These are phyloP conservation scores for Fusarium torulosum DNA, from an alignment of 2,329 filamentous ascomycete species.

Conservation along the genomic window DNA sequence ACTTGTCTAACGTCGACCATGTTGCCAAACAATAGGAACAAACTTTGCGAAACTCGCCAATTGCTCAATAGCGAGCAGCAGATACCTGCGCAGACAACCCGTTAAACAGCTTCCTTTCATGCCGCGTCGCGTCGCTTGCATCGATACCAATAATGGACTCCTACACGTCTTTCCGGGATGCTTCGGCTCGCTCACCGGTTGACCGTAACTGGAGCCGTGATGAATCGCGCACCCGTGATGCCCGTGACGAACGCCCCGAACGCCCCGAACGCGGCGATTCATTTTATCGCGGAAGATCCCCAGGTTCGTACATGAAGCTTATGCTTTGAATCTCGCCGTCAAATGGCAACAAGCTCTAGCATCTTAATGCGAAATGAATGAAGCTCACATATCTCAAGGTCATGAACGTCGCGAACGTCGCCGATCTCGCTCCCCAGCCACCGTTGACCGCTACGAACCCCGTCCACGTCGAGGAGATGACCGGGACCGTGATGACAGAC, in stretches of 20 bases:
- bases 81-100: conserved; percentile 18
- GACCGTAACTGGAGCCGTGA: conserved; percentile 68
- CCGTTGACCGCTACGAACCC: conserved; percentile 83
- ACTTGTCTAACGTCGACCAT: conserved; percentile 69
- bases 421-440: conserved; percentile 76
- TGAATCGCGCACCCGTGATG: conserved; percentile 63
- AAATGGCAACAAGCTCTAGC: not conserved
- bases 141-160: conserved; percentile 62
- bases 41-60: conserved; percentile 47
- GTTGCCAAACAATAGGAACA: conserved; percentile 63
- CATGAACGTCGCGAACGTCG: conserved; percentile 72
- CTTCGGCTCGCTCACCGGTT: conserved; percentile 63
- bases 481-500: conserved; percentile 70
- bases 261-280: conserved; percentile 61
- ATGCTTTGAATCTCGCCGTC: not conserved
- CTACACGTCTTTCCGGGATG: conserved; percentile 66
- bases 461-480: conserved; percentile 78
- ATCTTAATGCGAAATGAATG: not conserved
- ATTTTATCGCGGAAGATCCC: conserved; percentile 76
- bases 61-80: conserved; percentile 29
- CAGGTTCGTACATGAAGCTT: conserved; percentile 66
- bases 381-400: conserved; percentile 54
- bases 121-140: conserved; percentile 32
- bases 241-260: conserved; percentile 59
- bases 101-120: conserved; percentile 21